Conservation (phyloP, 2,329 filamentous ascomycete genomes). For the Botryotinia globosa region DNA sequence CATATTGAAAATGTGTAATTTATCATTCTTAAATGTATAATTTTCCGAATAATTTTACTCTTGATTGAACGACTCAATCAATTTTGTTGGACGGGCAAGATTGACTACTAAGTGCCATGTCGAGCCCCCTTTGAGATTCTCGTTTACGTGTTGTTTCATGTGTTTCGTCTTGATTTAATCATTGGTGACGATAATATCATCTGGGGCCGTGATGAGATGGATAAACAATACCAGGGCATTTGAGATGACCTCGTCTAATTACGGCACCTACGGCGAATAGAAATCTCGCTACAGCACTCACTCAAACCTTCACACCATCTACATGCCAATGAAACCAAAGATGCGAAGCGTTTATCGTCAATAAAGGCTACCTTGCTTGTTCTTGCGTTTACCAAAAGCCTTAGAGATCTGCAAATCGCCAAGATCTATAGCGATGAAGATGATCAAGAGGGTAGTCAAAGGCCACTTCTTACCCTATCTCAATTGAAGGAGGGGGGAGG, state of each 20-base stretch:
- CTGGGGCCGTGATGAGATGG: not conserved
- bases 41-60: not conserved
- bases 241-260: not conserved
- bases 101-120: not conserved
- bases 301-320: not conserved
- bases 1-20: not conserved
- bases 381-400: not conserved
- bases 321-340: not conserved
- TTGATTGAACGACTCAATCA: not conserved
- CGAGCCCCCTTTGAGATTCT: not conserved
- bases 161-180: not conserved
- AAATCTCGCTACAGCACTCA: not conserved
- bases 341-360: too few relatives aligned
- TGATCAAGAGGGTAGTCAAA: not conserved
- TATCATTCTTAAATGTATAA: not conserved
- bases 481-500: not conserved
- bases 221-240: not conserved
- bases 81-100: not conserved
- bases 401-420: not conserved
- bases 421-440: not conserved
- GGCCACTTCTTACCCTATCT: not conserved
- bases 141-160: not conserved
- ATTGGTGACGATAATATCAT: not conserved
- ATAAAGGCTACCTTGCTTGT: not conserved
- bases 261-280: not conserved